These are phyloP conservation scores for Eutrema heterophyllum DNA, from an alignment of 345 rosid species.

Conservation along the genomic window DNA sequence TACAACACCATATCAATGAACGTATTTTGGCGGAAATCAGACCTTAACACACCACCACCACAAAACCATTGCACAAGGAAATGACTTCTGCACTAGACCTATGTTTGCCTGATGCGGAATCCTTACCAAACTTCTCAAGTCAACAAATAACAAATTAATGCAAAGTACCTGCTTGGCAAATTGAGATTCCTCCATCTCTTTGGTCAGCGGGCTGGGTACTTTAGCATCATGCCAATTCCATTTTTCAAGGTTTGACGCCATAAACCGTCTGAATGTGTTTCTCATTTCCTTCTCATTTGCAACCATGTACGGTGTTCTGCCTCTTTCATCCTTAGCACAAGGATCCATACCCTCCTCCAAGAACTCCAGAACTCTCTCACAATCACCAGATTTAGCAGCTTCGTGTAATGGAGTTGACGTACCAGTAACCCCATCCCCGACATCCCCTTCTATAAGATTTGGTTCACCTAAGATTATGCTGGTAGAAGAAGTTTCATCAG, in stretches of 20 bases:
- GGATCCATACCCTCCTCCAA: slow-evolving; percentile 86
- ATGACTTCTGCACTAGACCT: slow-evolving; percentile 1
- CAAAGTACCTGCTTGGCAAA: slow-evolving; percentile 75
- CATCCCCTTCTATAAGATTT: slow-evolving; percentile 36
- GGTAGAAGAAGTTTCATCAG: slow-evolving; percentile 35
- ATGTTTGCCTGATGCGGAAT: background rate
- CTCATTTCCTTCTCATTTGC: slow-evolving; percentile 83
- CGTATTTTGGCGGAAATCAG: background rate
- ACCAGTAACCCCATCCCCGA: slow-evolving; percentile 39
- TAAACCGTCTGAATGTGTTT: slow-evolving; percentile 78
- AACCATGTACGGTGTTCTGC: slow-evolving; percentile 72
- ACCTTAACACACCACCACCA: background rate
- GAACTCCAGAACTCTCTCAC: slow-evolving; percentile 58
- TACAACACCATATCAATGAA: background rate
- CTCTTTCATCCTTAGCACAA: slow-evolving; percentile 74
- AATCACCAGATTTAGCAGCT: slow-evolving; percentile 60
- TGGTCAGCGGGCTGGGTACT: slow-evolving; percentile 94
- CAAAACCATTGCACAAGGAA: background rate
- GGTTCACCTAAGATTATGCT: slow-evolving; percentile 26
- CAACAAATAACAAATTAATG: slow-evolving; percentile 3
- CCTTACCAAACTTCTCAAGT: background rate
- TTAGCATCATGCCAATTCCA: slow-evolving; percentile 98
- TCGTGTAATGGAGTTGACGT: slow-evolving; percentile 71
- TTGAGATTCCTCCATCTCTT: slow-evolving; percentile 97
- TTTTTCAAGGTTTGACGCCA: slow-evolving; percentile 76